Percentiles rank a stretch among this genome's conserved stretches.
phyloP scores from a whole-genome alignment of 176 grass and related monocot species.

The Microstegium vimineum region DNA sequence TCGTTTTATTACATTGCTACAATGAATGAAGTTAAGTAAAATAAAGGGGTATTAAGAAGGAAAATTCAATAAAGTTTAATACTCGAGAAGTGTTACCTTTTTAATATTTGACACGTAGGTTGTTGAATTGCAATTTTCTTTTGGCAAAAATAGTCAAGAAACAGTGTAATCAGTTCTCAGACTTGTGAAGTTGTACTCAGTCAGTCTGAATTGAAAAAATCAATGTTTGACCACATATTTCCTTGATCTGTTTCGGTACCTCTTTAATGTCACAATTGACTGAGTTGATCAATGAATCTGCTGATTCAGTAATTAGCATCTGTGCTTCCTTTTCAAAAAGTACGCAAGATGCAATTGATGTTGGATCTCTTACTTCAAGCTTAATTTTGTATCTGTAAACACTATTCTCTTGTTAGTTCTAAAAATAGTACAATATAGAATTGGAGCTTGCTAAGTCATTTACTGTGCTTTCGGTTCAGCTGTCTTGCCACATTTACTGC shows the following conservation, averaged over 20 bases:
- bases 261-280: background rate
- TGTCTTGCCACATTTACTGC: too few relatives aligned
- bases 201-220: conserved; percentile 4
- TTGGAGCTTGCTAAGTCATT: background rate
- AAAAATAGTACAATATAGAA: background rate
- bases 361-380: background rate
- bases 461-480: too few relatives aligned
- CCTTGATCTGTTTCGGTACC: background rate
- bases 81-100: background rate
- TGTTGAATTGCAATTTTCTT: background rate
- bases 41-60: too few relatives aligned
- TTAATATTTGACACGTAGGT: background rate
- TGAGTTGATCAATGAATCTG: background rate
- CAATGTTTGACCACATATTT: background rate
- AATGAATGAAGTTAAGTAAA: too few relatives aligned
- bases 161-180: background rate
- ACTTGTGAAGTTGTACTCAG: background rate
- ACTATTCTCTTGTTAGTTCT: background rate
- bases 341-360: background rate
- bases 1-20: too few relatives aligned
- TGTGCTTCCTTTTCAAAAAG: background rate
- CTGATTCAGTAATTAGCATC: background rate
- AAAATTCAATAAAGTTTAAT: background rate
- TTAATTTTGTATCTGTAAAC: background rate
- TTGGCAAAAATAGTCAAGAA: background rate